Evolutionary conservation across 2,329 filamentous ascomycete genomes (phyloP), one percentile per base, ranked within the genome.

Genomic region (Aspergillus brasiliensis): DNA sequence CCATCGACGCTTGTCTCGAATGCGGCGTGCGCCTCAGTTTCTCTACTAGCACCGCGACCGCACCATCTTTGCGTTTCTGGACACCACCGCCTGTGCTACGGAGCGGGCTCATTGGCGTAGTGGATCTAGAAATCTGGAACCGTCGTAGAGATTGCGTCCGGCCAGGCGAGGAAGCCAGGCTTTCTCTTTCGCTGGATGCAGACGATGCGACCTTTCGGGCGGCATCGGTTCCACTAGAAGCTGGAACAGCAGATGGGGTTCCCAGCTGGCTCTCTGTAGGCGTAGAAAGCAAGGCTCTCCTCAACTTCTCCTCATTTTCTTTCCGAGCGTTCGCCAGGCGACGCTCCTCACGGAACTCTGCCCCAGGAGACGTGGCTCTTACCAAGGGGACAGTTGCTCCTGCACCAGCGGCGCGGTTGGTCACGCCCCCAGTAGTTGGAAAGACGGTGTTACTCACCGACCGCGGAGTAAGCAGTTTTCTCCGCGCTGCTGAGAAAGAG

Each of bases 321-420:
- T 67, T 74, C 28, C 68, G 65, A 13, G 60, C 69, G 21, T 68
- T 67, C 10, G 70, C 69, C 7, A 69, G 46, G 10, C 69, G 69
- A 56, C 70, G 69, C 34, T 71, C 70, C 54, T 78, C 75, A 48
- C 73, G 71, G 37, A 78, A 66, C 58, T 78, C 76, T 6, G 76
- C 77, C 5, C 77, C 77, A 2, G 78, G 78, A 5, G 76, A 75
- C 3, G 77, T 80, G 40, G 76, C 70, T 48, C 78, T 71, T 15
- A 81, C 75, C 51, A 70, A 42, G 8, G 79, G 78, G n/a, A 80
- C 72, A 21, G 69, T 71, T 21, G 55, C 67, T 10, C 60, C 62
- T 15, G 63, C 57, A 46, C 49, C 61, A 17, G 64, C 49, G 2
- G 54, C 55, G 15, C 65, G 66, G 5, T 62, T 42, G 15, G 54